A percentile compares a stretch with the other conserved stretches of the same genome.
Evolutionary conservation across 2,329 filamentous ascomycete genomes (phyloP).

Genomic region (Ascomycota sp.): DNA sequence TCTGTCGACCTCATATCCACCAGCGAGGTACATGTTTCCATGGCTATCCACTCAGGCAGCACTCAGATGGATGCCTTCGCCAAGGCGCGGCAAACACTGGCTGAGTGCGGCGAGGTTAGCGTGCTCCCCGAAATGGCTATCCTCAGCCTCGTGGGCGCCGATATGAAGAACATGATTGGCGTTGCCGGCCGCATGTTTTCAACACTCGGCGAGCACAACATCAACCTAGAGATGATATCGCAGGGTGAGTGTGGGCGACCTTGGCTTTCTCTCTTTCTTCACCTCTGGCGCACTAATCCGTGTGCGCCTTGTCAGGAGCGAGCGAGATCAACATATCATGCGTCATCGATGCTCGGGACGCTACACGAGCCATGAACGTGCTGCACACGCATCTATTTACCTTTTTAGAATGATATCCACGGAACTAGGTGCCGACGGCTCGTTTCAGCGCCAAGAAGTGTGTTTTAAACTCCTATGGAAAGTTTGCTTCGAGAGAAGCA

Average conservation of each 20-base stretch:
- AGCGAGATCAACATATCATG: slow-evolving; percentile 99
- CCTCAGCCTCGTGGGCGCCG: slow-evolving; percentile 76
- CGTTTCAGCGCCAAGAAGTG: too few relatives aligned
- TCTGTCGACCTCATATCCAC: slow-evolving; percentile 94
- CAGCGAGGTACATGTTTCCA: slow-evolving; percentile 89
- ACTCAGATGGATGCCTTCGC: slow-evolving; percentile 41
- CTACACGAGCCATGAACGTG: slow-evolving; percentile 84
- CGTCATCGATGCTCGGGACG: slow-evolving; percentile 81
- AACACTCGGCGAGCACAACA: slow-evolving; percentile 74
- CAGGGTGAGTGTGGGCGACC: slow-evolving; percentile 43
- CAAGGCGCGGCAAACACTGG: slow-evolving; percentile 49
- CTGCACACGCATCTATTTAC: slow-evolving; percentile 94
- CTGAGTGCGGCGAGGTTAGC: slow-evolving; percentile 73
- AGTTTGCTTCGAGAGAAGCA: too few relatives aligned
- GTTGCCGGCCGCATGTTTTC: slow-evolving; percentile 91
- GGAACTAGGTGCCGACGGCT: too few relatives aligned
- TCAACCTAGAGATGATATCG: slow-evolving; percentile 99
- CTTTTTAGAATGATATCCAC: slow-evolving; percentile 61
- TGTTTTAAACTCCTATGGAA: too few relatives aligned
- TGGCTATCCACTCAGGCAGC: slow-evolving; percentile 77
- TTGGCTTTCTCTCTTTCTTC: background rate
- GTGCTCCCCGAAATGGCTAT: slow-evolving; percentile 88
- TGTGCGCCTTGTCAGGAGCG: slow-evolving; percentile 38
- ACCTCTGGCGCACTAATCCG: background rate
- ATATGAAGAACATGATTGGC: slow-evolving; percentile 95